A percentile compares a stretch with the other conserved stretches of the same genome.
These are phyloP conservation scores for Zoysia matrella DNA, from an alignment of 202 grass and related monocot species.

Conservation along the genomic window DNA sequence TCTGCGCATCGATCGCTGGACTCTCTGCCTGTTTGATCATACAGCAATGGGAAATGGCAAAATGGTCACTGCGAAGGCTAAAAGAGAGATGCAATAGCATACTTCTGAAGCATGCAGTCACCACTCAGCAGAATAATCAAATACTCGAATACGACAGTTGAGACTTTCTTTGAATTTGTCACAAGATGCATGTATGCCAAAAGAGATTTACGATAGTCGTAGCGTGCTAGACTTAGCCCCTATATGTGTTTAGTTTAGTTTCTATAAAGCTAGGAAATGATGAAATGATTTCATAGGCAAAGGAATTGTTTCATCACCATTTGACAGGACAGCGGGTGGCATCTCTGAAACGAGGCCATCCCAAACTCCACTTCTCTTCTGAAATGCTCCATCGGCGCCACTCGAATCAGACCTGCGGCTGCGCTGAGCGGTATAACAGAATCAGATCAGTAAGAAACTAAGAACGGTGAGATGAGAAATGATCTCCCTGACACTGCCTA, in stretches of 20 bases:
- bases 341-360: slow-evolving; percentile 55
- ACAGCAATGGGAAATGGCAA: slow-evolving; percentile 19
- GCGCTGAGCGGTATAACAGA: slow-evolving; percentile 31
- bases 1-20: slow-evolving; percentile 29
- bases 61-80: neutral
- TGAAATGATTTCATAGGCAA: slow-evolving; percentile 12
- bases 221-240: neutral
- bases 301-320: slow-evolving; percentile 44
- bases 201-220: neutral
- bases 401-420: neutral
- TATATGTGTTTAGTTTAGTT: neutral
- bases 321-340: slow-evolving; percentile 59
- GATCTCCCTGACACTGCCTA: slow-evolving; percentile 17
- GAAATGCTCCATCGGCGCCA: slow-evolving; percentile 62
- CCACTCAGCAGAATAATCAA: neutral
- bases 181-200: slow-evolving; percentile 20
- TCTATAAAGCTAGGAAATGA: slow-evolving; percentile 13
- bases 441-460: slow-evolving; percentile 31
- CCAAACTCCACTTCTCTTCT: slow-evolving; percentile 40
- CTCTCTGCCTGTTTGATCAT: slow-evolving; percentile 55
- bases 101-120: slow-evolving; percentile 1
- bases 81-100: neutral
- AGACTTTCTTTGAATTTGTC: slow-evolving; percentile 1
- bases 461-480: slow-evolving; percentile 29
- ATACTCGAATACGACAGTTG: neutral